Evolutionary conservation across 306 rosid species (phyloP), one percentile per base, ranked within the genome.

Genomic region (Prunus davidiana): DNA sequence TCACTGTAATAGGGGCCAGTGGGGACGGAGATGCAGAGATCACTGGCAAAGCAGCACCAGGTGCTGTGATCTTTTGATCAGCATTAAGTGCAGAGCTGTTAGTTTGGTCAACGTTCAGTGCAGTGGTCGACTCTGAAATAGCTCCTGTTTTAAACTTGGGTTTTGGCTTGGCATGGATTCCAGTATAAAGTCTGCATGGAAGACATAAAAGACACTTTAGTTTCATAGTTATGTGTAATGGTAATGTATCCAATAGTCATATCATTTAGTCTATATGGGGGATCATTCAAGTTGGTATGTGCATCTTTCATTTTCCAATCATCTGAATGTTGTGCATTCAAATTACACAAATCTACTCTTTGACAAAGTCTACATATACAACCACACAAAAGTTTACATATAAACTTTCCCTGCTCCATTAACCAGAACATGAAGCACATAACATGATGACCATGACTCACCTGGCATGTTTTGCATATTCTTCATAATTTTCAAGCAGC

Each of bases 401-500:
- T 19, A 58, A 45, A 64, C 14, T 63, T 76, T 72, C 64, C 30
- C n/a, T 7, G 32, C 28, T 71, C 76, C 51, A 30, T 16, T 20
- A 45, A 20, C 12, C 69, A 38, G 27, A 74, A 71, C 70, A 60
- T 14, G 67, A 61, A 69, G 64, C 56, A 62, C 61, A 72, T 54
- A 61, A 60, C 69, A 68, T 52, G 4, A 71, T 9, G 51, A 55
- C 78, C 62, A 38, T 50, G 71, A 85, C 92, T 83, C 69, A 92
- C 99, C 97, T 89, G 82, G 99, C 99, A 86, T 67, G 99, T 89
- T 93, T 91, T 65, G 98, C 99, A 87, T 96, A 96, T 86, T 89
- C 97, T 71, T 96, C 98, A 66, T 96, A 96, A 81, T 96, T 78
- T 67, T 96, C 99, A 69, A 92, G 97, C 64, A 96, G 85, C 91